Conservation (phyloP, 2,329 filamentous ascomycete genomes). For the Albifimbria verrucaria region DNA sequence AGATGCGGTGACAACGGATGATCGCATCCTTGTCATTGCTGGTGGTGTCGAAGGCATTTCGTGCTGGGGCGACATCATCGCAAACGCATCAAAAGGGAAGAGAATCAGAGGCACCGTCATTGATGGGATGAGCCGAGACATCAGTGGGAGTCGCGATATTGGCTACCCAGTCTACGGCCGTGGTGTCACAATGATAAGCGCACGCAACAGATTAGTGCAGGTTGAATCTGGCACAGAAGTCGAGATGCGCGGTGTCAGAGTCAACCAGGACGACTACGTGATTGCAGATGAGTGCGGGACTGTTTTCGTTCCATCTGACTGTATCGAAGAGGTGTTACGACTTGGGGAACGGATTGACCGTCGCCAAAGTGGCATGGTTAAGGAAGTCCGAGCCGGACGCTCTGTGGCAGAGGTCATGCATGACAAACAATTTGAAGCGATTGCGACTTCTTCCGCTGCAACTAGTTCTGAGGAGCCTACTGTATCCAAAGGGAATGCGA, state of each 20-base stretch:
- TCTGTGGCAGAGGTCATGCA: slow-evolving; percentile 11
- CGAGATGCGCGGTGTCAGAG: slow-evolving; percentile 11
- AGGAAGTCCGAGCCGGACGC: slow-evolving; percentile 6
- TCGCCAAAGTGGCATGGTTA: slow-evolving; percentile 8
- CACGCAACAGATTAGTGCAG: slow-evolving; percentile 26
- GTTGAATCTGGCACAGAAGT: slow-evolving; percentile 9
- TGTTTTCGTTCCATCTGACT: slow-evolving; percentile 9
- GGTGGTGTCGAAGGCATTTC: slow-evolving; percentile 14
- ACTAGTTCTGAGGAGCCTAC: no score
- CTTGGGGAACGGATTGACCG: slow-evolving; percentile 8
- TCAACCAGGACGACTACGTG: slow-evolving; percentile 14
- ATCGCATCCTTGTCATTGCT: slow-evolving; percentile 10
- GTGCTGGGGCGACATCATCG: slow-evolving; percentile 16
- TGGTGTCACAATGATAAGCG: slow-evolving; percentile 28
- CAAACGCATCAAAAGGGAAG: slow-evolving; percentile 17
- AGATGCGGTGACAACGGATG: slow-evolving; percentile 8
- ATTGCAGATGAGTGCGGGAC: slow-evolving; percentile 14
- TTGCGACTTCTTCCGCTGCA: no score
- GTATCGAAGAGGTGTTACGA: slow-evolving; percentile 11
- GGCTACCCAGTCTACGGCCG: slow-evolving; percentile 29
- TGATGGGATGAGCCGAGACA: slow-evolving; percentile 28
- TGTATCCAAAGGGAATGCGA: no score
- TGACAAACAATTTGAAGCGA: slow-evolving; percentile 10
- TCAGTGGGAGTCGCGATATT: slow-evolving; percentile 27
- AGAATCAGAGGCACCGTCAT: slow-evolving; percentile 25